Conservation (phyloP, 2,329 filamentous ascomycete genomes). For the Aspergillus floridensis region DNA sequence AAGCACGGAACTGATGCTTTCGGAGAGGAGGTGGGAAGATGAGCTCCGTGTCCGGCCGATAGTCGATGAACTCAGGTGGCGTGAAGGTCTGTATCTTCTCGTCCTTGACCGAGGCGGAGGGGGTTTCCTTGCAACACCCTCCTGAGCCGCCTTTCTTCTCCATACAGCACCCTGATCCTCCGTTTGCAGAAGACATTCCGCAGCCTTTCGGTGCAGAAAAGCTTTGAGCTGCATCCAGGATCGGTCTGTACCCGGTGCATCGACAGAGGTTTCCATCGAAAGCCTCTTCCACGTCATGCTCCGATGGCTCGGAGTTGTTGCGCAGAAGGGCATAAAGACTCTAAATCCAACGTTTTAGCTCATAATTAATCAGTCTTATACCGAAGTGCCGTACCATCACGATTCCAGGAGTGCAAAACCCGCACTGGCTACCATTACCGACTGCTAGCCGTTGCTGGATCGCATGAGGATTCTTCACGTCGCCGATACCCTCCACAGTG, state of each 20-base stretch:
- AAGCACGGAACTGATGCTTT: conserved; percentile 75
- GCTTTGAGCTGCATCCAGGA: conserved; percentile 88
- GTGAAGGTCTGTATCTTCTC: conserved; percentile 61
- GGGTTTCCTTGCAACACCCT: conserved; percentile 67
- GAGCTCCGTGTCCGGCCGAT: conserved; percentile 87
- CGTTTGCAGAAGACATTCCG: conserved; percentile 56
- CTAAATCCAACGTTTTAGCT: conserved; percentile 37
- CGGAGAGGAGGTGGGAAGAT: conserved; percentile 87
- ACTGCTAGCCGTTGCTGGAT: conserved; percentile 87
- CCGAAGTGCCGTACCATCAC: conserved; percentile 65
- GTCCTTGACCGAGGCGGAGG: conserved; percentile 40
- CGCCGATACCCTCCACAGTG: conserved; percentile 93
- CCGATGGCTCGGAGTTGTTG: conserved; percentile 73
- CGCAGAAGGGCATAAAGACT: conserved; percentile 89
- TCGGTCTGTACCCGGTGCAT: conserved; percentile 92
- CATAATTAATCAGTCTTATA: neutral
- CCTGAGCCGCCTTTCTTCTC: conserved; percentile 56
- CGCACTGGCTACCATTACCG: conserved; percentile 87
- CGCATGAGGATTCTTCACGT: conserved; percentile 80
- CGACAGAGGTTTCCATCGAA: conserved; percentile 96
- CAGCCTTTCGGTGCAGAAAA: conserved; percentile 61
- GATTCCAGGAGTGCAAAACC: conserved; percentile 96
- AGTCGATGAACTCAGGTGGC: conserved; percentile 87
- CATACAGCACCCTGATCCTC: conserved; percentile 70
- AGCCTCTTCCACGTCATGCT: conserved; percentile 87